These are phyloP conservation scores for Verticillium klebahnii DNA, from an alignment of 2,329 filamentous ascomycete species.

Conservation along the genomic window DNA sequence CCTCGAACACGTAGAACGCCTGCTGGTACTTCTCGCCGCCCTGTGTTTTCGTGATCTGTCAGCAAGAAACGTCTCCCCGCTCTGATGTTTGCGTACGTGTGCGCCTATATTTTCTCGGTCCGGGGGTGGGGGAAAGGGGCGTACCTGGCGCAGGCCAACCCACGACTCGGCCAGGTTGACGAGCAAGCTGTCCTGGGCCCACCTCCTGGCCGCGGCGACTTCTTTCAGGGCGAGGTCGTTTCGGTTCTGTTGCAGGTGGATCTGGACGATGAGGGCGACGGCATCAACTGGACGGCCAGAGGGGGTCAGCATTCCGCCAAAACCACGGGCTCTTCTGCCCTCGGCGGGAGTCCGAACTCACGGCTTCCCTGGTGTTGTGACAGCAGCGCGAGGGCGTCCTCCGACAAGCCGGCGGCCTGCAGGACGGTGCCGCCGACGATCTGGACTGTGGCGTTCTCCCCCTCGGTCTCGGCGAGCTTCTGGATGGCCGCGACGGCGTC, in stretches of 20 bases:
- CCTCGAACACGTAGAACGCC: slow-evolving; percentile 96
- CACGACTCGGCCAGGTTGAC: slow-evolving; percentile 95
- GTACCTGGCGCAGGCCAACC: slow-evolving; percentile 82
- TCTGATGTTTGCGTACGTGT: background rate
- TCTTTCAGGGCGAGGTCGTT: slow-evolving; percentile 89
- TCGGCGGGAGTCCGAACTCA: slow-evolving; percentile 36
- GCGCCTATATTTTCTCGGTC: background rate
- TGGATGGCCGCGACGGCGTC: slow-evolving; percentile 60
- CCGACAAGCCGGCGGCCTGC: slow-evolving; percentile 73
- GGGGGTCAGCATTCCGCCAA: slow-evolving; percentile 5
- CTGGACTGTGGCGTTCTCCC: slow-evolving; percentile 77
- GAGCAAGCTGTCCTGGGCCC: slow-evolving; percentile 90
- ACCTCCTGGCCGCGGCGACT: slow-evolving; percentile 78
- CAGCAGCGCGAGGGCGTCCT: slow-evolving; percentile 77
- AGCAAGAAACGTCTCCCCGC: slow-evolving; percentile 13
- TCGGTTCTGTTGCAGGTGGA: slow-evolving; percentile 87
- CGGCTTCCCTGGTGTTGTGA: slow-evolving; percentile 81
- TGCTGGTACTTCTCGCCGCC: slow-evolving; percentile 95
- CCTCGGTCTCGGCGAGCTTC: slow-evolving; percentile 60
- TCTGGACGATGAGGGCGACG: slow-evolving; percentile 85
- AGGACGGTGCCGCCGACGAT: slow-evolving; percentile 77
- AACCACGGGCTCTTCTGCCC: background rate
- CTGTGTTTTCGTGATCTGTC: slow-evolving; percentile 36
- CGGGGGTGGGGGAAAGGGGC: slow-evolving; percentile 18
- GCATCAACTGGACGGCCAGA: slow-evolving; percentile 52